Conservation (phyloP, 768 basidiomycete species). For the Suillus plorans region DNA sequence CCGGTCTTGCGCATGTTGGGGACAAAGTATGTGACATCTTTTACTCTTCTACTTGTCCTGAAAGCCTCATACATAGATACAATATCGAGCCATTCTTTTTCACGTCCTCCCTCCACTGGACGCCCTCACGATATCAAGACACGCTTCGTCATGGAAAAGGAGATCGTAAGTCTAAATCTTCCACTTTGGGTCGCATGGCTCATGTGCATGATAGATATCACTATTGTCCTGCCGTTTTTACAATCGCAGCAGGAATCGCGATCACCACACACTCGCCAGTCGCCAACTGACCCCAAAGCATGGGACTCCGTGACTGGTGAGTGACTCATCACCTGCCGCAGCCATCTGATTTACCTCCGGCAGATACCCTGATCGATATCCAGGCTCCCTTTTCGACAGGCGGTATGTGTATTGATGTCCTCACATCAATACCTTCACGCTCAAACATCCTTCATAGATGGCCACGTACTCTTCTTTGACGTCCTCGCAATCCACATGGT, state of each 20-base stretch:
- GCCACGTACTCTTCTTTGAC: neutral
- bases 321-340: neutral
- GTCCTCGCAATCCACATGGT: slow-evolving; percentile 7
- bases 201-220: slow-evolving; percentile 2
- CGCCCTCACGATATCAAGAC: slow-evolving; percentile 34
- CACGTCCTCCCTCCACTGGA: slow-evolving; percentile 31
- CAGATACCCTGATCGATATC: neutral
- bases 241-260: neutral
- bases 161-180: slow-evolving; percentile 27
- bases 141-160: slow-evolving; percentile 18
- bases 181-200: slow-evolving; percentile 10
- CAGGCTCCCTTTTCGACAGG: slow-evolving; percentile 1
- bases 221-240: slow-evolving; percentile 4
- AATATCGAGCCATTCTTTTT: slow-evolving; percentile 36
- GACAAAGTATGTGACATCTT: slow-evolving; percentile 20
- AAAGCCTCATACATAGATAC: slow-evolving; percentile 19
- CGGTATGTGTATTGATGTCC: neutral
- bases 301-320: too few species aligned
- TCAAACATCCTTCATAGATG: neutral
- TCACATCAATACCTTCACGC: neutral
- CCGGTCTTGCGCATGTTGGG: slow-evolving; percentile 33
- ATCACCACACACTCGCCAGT: too few species aligned
- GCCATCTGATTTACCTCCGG: neutral
- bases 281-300: too few species aligned
- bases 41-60: neutral